Base-by-base conservation (phyloP, 257 asterid genomes). In the Solanum pinnatisectum region DNA sequence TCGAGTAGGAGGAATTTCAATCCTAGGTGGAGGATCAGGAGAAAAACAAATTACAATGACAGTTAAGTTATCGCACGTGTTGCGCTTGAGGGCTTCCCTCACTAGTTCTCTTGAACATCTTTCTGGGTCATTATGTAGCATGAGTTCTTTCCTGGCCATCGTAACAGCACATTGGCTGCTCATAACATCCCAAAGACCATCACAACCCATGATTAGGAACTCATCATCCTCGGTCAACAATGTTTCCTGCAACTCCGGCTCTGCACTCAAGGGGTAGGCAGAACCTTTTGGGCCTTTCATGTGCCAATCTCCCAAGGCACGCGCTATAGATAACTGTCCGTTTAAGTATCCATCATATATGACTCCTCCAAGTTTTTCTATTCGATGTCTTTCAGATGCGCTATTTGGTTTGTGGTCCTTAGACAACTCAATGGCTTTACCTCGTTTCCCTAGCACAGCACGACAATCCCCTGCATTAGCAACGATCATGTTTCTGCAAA, bases 381-480 rank as follows among this genome's bases (percentile, higher is more conserved):
- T 96, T 89, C 98, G 89, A 36, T 90, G 90, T 56, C 90, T 93
- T 89, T 96, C 99, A 20, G 96, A 91, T 6, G 93, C 63, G 74
- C 90, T 89, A 82, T 94, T 95, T 11, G 98, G 99, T 88, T 94
- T 96, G 91, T 96, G 99, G 84, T 96, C 99, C 91, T 87, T 95
- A 5, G 99, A 96, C 92, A 96, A 90, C 87, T 95, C 98, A 44
- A 94, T 87, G 10, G 98, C 99, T 93, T 90, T 93, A 35, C 99
- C 99, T 42, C 97, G 92, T 86, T 93, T 96, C 8, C 99, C 98
- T 3, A 96, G 92, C 74, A 96, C 99, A 3, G 99, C 99, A 63
- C 99, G 93, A 77, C 98, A 96, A 89, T 96, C 99, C 71, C 98
- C 98, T 42, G 98, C 99, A 88, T 96, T 96, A 49, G 99, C 98